These are phyloP conservation scores for Lichina pygmaea DNA, from an alignment of 495 filamentous ascomycete species.

Conservation along the genomic window DNA sequence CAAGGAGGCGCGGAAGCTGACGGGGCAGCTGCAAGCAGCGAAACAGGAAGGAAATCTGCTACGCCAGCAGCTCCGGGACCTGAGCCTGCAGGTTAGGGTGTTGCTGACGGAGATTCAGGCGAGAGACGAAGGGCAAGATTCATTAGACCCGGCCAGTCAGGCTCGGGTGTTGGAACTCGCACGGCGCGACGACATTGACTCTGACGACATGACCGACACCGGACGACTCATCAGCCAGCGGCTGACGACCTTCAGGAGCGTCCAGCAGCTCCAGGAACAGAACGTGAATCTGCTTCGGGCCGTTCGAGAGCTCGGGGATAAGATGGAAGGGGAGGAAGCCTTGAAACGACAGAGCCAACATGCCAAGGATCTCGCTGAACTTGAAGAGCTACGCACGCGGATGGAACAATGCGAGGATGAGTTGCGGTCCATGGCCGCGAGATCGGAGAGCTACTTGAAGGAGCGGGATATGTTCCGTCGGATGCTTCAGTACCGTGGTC, in stretches of 20 bases:
- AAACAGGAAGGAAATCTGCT: constrained; percentile 53
- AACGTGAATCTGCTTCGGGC: constrained; percentile 61
- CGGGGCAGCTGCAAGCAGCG: constrained; percentile 40
- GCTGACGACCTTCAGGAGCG: constrained; percentile 55
- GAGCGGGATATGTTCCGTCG: constrained; percentile 94
- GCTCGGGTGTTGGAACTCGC: constrained; percentile 44
- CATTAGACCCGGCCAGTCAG: constrained; percentile 35
- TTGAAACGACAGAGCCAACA: constrained; percentile 36
- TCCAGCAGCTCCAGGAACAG: constrained; percentile 66
- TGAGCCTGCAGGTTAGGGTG: constrained; percentile 70
- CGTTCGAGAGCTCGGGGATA: constrained; percentile 55
- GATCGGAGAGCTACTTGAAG: constrained; percentile 74
- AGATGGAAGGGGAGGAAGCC: constrained; percentile 80
- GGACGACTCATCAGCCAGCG: constrained; percentile 67
- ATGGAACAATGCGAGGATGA: constrained; percentile 39
- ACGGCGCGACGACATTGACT: constrained; percentile 26
- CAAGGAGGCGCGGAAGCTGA: constrained; percentile 41
- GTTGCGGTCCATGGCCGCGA: constrained; percentile 44
- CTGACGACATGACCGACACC: constrained; percentile 46
- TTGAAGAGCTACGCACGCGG: constrained; percentile 37
- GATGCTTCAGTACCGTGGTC: constrained; percentile 54
- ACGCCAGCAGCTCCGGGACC: constrained; percentile 68
- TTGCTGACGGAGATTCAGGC: constrained; percentile 60
- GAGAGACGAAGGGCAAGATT: constrained; percentile 48
- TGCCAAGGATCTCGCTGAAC: constrained; percentile 44